Evolutionary conservation across 768 basidiomycete species (phyloP).

Genomic region (Kwoniella dendrophila): DNA sequence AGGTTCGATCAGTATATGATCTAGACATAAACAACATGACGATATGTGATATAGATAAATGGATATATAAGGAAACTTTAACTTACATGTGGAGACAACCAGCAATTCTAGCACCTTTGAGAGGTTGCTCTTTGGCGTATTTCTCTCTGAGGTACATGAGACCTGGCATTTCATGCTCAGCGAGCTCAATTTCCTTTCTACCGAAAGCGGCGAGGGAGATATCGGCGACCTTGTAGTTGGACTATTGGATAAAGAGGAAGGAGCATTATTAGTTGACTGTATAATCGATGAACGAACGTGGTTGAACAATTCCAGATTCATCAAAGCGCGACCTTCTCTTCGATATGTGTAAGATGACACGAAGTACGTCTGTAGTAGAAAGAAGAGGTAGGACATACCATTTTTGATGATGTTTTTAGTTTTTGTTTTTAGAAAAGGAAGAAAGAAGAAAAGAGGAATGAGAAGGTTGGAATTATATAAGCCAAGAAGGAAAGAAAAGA

Average conservation of each 20-base stretch:
- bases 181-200: constrained; percentile 99
- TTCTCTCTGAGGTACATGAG: constrained; percentile 90
- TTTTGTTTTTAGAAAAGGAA: not conserved
- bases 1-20: too few relatives aligned
- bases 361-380: not conserved
- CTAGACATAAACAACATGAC: too few relatives aligned
- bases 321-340: too few relatives aligned
- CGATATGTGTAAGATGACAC: not conserved
- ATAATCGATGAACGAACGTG: constrained; percentile 16
- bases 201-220: constrained; percentile 96
- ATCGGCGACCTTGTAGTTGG: constrained; percentile 82
- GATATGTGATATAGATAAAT: not conserved
- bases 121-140: constrained; percentile 78
- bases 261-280: not conserved
- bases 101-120: constrained; percentile 92
- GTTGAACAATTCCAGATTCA: not conserved
- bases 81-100: constrained; percentile 95
- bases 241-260: constrained; percentile 19
- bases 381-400: constrained; percentile 11
- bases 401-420: constrained; percentile 18
- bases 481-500: too few relatives aligned
- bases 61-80: not conserved
- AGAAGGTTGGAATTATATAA: not conserved
- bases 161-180: constrained; percentile 71
- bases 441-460: constrained; percentile 12